phyloP scores from a whole-genome alignment of 768 basidiomycete species.

The Xerocomellus dryophilus region DNA sequence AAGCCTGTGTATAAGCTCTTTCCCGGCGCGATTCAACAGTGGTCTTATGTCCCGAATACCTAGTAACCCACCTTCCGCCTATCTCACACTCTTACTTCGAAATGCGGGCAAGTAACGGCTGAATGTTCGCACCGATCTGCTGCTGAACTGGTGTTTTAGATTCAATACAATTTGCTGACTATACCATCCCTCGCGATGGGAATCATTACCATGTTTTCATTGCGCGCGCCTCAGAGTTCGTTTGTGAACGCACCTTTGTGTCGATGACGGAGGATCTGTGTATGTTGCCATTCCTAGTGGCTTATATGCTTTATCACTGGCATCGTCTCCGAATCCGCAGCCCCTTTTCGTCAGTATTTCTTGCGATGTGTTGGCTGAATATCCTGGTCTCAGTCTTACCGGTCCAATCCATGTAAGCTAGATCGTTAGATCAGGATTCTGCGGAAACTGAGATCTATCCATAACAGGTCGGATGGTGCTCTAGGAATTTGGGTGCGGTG shows the following conservation, averaged over 20 bases:
- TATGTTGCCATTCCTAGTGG: conserved; percentile 60
- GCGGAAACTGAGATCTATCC: neutral
- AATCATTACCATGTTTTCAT: conserved; percentile 52
- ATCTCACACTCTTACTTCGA: conserved; percentile 57
- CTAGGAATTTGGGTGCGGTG: conserved; percentile 57
- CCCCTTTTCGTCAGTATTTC: conserved; percentile 43
- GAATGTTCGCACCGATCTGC: neutral
- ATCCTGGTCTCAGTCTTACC: conserved; percentile 35
- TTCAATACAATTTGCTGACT: conserved; percentile 62
- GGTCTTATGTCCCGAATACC: conserved; percentile 56
- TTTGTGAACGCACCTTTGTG: conserved; percentile 53
- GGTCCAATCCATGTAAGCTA: conserved; percentile 46
- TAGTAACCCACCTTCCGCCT: conserved; percentile 44
- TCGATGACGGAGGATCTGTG: conserved; percentile 56
- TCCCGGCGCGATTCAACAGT: conserved; percentile 24
- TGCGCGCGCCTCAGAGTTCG: conserved; percentile 47
- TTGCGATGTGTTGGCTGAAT: neutral
- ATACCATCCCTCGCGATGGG: conserved; percentile 54
- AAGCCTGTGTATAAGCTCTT: neutral
- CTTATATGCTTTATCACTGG: conserved; percentile 52
- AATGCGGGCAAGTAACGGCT: conserved; percentile 39
- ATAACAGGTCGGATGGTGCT: conserved; percentile 51
- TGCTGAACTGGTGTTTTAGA: conserved; percentile 26
- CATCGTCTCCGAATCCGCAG: conserved; percentile 49
- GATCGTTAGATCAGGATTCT: neutral